A percentile compares a stretch with the other conserved stretches of the same genome.
phyloP scores from a whole-genome alignment of 805 yeast species.

The Saccharomycodes ludwigii region DNA sequence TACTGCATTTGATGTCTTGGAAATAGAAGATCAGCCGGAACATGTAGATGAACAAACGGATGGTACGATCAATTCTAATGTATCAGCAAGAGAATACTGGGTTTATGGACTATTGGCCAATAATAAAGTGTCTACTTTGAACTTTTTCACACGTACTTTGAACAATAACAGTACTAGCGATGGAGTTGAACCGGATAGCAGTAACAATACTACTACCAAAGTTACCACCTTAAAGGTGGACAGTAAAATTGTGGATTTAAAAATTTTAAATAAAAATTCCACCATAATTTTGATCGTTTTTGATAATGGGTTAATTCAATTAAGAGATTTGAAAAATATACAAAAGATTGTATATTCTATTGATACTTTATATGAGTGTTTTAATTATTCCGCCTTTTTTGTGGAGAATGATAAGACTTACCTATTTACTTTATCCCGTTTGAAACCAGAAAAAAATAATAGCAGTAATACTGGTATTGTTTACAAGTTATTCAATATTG shows the following conservation, averaged over 20 bases:
- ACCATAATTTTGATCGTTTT: conserved; percentile 15
- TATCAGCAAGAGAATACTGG: no score
- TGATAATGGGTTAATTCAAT: conserved; percentile 19
- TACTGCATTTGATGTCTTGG: conserved; percentile 20
- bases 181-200: conserved; percentile 9
- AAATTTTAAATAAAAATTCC: conserved; percentile 9
- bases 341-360: conserved; percentile 14
- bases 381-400: conserved; percentile 14
- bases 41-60: conserved; percentile 3
- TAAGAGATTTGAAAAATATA: conserved; percentile 15
- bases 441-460: conserved; percentile 13
- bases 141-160: conserved; percentile 8
- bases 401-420: conserved; percentile 7
- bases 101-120: conserved; percentile 13
- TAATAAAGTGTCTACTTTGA: conserved; percentile 13
- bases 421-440: conserved; percentile 13
- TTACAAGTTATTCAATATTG: conserved; percentile 11
- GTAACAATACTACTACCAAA: conserved; percentile 9
- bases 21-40: conserved; percentile 7
- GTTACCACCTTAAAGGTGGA: conserved; percentile 10
- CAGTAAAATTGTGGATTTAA: conserved; percentile 11
- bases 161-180: conserved; percentile 7
- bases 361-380: conserved; percentile 14
- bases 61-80: no score
- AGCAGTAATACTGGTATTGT: conserved; percentile 15